Evolutionary conservation across 1,139 yeast genomes (phyloP).

Genomic region (Scheffersomyces parashehatae): DNA sequence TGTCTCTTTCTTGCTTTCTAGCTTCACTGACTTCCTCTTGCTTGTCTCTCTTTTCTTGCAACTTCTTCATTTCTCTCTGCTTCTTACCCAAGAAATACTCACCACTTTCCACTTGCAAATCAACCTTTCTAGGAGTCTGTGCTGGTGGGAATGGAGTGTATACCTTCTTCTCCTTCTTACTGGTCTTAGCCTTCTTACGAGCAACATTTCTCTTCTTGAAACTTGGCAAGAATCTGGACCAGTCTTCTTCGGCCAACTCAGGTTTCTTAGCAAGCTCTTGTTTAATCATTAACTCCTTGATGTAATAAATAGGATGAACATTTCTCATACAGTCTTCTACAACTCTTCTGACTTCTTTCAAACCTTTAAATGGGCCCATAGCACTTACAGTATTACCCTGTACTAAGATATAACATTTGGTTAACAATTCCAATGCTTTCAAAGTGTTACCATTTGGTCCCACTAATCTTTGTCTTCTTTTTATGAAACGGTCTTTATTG

Average conservation of each 20-base stretch:
- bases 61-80: slow-evolving; percentile 72
- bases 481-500: slow-evolving; percentile 90
- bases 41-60: slow-evolving; percentile 76
- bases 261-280: slow-evolving; percentile 94
- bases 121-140: slow-evolving; percentile 95
- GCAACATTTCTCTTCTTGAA: slow-evolving; percentile 96
- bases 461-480: slow-evolving; percentile 92
- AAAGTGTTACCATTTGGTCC: slow-evolving; percentile 98
- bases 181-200: slow-evolving; percentile 80
- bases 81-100: slow-evolving; percentile 90
- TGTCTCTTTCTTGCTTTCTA: slow-evolving; percentile 68
- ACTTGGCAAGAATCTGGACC: slow-evolving; percentile 96
- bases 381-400: slow-evolving; percentile 98
- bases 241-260: slow-evolving; percentile 91
- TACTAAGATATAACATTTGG: slow-evolving; percentile 90
- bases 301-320: slow-evolving; percentile 94
- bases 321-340: slow-evolving; percentile 98
- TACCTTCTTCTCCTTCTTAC: slow-evolving; percentile 68
- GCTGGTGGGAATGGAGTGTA: slow-evolving; percentile 99
- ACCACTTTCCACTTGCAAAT: slow-evolving; percentile 97
- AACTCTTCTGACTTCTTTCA: slow-evolving; percentile 88
- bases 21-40: slow-evolving; percentile 70
- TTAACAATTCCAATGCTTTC: slow-evolving; percentile 89
- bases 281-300: slow-evolving; percentile 96
- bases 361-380: slow-evolving; percentile 95